A percentile compares a stretch with the other conserved stretches of the same genome.
Conservation (phyloP, 441 rosid species). For the Syzygium malaccense region DNA sequence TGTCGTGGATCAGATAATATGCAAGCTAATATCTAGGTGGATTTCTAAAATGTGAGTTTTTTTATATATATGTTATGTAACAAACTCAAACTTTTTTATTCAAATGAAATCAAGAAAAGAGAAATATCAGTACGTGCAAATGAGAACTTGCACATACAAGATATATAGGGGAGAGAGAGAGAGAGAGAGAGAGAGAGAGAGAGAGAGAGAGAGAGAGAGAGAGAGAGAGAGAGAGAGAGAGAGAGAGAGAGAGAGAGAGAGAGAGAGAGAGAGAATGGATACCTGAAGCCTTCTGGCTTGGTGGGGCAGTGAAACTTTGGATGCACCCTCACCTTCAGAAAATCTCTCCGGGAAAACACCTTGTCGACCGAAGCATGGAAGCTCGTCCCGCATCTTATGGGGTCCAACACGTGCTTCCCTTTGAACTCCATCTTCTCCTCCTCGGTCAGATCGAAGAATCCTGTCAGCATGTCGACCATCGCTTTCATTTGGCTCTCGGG, state of each 20-base stretch:
- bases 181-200: background rate
- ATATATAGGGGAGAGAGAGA: too few species aligned
- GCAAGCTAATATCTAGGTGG: background rate
- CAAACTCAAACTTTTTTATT: background rate
- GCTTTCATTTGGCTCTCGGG: constrained; percentile 16
- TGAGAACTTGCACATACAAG: background rate
- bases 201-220: background rate
- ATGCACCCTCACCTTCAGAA: constrained; percentile 30
- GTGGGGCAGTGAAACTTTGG: constrained; percentile 32
- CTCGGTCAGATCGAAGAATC: constrained; percentile 20
- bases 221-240: background rate
- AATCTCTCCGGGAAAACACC: constrained; percentile 35
- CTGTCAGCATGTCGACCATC: constrained; percentile 1
- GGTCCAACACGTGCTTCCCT: constrained; percentile 27
- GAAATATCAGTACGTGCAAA: background rate
- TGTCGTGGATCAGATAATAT: background rate
- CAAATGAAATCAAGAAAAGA: background rate
- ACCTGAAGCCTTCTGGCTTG: constrained; percentile 34
- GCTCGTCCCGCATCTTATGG: constrained; percentile 31
- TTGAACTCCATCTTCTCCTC: constrained; percentile 20
- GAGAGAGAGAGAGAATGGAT: background rate
- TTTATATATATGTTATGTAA: fast-evolving
- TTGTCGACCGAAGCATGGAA: constrained; percentile 21
- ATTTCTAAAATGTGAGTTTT: background rate
- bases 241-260: background rate